Percentiles rank a stretch among this genome's conserved stretches.
phyloP scores from a whole-genome alignment of 1,139 yeast genomes.

The Nematodospora anomalae region DNA sequence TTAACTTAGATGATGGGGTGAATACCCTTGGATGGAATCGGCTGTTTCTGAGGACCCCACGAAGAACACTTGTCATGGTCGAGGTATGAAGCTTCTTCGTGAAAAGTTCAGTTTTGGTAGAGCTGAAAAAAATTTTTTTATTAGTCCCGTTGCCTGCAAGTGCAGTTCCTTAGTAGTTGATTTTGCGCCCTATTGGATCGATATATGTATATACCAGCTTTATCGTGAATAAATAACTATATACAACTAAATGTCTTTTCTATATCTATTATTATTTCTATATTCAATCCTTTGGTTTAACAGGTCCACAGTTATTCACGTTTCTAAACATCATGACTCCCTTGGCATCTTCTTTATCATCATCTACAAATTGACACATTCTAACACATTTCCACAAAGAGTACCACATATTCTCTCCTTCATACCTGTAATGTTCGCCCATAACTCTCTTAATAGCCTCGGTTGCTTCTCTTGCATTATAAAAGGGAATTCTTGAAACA shows the following conservation, averaged over 20 bases:
- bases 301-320: conserved; percentile 47
- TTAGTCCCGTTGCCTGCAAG: too few species aligned
- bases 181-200: too few species aligned
- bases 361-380: conserved; percentile 81
- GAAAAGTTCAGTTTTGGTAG: not conserved
- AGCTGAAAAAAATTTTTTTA: too few species aligned
- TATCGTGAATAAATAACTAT: too few species aligned
- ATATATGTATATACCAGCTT: too few species aligned
- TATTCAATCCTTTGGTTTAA: conserved; percentile 36
- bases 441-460: conserved; percentile 76
- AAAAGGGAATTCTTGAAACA: conserved; percentile 82
- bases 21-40: conserved; percentile 2
- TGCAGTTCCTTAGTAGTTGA: too few species aligned
- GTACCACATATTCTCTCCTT: conserved; percentile 70
- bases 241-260: too few species aligned
- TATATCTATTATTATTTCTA: too few species aligned
- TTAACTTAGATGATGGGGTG: not conserved
- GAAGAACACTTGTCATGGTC: conserved; percentile 17
- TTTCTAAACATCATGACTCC: conserved; percentile 67
- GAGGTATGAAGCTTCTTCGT: not conserved
- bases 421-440: conserved; percentile 74
- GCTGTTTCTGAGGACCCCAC: conserved; percentile 13
- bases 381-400: conserved; percentile 72
- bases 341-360: conserved; percentile 53
- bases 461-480: conserved; percentile 79